Conservation (phyloP, 768 basidiomycete genomes). For the Mrakia gelida region DNA sequence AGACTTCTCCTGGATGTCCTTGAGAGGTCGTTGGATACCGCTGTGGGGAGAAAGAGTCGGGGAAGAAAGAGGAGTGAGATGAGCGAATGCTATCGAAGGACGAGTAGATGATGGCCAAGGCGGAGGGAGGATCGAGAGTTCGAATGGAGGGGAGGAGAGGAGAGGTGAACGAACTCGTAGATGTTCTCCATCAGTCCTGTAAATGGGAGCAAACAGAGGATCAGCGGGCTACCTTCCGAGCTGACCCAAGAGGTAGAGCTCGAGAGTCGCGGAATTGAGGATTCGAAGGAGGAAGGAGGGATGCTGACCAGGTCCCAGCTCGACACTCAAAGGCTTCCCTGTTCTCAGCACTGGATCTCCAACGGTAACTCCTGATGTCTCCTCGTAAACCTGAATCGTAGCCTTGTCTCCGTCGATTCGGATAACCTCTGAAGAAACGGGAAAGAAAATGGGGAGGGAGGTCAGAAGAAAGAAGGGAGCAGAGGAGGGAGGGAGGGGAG, state of each 20-base stretch:
- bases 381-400: slow-evolving; percentile 98
- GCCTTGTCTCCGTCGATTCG: slow-evolving; percentile 97
- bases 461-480: not conserved
- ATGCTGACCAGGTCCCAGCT: slow-evolving; percentile 83
- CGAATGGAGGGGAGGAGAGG: not conserved
- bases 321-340: slow-evolving; percentile 95
- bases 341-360: slow-evolving; percentile 97
- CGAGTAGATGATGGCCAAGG: not conserved
- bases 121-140: not conserved
- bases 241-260: not conserved
- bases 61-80: not conserved
- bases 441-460: not conserved
- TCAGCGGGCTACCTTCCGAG: not conserved
- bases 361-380: slow-evolving; percentile 97
- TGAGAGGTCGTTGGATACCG: slow-evolving; percentile 47
- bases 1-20: slow-evolving; percentile 91
- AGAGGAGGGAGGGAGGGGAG: not conserved
- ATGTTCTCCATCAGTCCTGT: slow-evolving; percentile 98
- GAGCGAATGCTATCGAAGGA: not conserved
- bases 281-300: slow-evolving; percentile 19
- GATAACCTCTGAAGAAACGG: slow-evolving; percentile 79
- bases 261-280: not conserved
- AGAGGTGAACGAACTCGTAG: slow-evolving; percentile 55
- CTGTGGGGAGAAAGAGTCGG: not conserved
- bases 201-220: not conserved